A percentile compares a stretch with the other conserved stretches of the same genome.
Conservation (phyloP, 805 yeast species). For the Zygoascus tannicola region DNA sequence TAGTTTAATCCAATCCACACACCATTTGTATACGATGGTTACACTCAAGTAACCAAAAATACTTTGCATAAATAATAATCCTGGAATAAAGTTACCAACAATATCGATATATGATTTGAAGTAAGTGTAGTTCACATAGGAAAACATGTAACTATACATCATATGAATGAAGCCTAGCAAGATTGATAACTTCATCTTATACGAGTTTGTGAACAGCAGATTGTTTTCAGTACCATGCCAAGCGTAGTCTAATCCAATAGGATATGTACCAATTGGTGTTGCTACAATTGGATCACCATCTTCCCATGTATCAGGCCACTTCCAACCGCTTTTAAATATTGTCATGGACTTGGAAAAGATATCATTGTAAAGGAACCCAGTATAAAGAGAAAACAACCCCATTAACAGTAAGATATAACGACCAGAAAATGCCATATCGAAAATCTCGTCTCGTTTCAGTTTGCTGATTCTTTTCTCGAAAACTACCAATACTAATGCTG, state of each 20-base stretch:
- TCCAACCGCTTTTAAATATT: constrained; percentile 81
- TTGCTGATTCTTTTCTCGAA: constrained; percentile 60
- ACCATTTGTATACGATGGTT: constrained; percentile 88
- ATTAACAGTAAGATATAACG: constrained; percentile 82
- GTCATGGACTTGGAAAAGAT: constrained; percentile 87
- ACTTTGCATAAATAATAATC: constrained; percentile 89
- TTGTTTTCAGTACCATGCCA: constrained; percentile 98
- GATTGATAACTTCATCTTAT: constrained; percentile 93
- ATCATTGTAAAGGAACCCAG: constrained; percentile 92
- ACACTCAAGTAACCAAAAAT: constrained; percentile 87
- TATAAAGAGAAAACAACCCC: constrained; percentile 95
- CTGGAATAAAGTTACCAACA: constrained; percentile 88
- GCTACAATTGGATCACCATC: constrained; percentile 64
- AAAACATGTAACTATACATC: constrained; percentile 80
- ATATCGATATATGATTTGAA: constrained; percentile 71
- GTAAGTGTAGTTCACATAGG: constrained; percentile 65
- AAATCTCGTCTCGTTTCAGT: constrained; percentile 72
- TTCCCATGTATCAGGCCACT: constrained; percentile 69
- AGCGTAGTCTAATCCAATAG: constrained; percentile 81
- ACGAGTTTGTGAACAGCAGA: constrained; percentile 82
- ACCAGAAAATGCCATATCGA: constrained; percentile 93
- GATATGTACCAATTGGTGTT: constrained; percentile 55
- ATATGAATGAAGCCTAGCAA: constrained; percentile 92
- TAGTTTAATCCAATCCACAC: constrained; percentile 77
- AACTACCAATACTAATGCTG: constrained; percentile 59